Base-by-base conservation (phyloP, 495 filamentous ascomycete species). In the Astrocystis sublimbata region DNA sequence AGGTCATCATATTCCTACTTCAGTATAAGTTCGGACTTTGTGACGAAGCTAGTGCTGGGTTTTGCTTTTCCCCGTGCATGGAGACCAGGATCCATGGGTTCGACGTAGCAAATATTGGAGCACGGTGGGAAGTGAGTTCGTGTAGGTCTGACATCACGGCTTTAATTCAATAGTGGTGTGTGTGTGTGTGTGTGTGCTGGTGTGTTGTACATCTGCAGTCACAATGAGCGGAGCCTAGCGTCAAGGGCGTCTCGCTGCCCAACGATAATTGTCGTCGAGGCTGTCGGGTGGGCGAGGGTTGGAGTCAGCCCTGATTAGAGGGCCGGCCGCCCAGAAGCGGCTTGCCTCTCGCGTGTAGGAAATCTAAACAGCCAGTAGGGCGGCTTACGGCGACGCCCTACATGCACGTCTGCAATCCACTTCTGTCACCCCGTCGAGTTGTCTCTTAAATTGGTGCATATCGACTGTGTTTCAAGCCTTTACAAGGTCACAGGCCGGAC, bases 141-240 rank as follows among this genome's bases (percentile, higher is more conserved):
- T 49, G 50, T 62, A 62, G 28, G 40, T 33, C 41, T 41, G 21
- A 24, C 19, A 31, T 62, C 60, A 56, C 42, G 51, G 38, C 49
- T 61, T 35, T 38, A 31, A 40, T 33, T 21, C 31, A 43, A 43
- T 23, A 41, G 31, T 43, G 52, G 35, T 33, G 52, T 33, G 58
- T 60, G 59, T 55, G 71, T 71, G 33, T 33, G 35, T 33, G 52
- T 33, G 58, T 60, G 59, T 55, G 71, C 71, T 73, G 78, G 77
- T 80, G 78, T 73, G 78, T 80, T 81, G 78, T 81, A 75, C 78
- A 79, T 74, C 67, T 56, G 53, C 70, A 68, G 58, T 66, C 72
- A 67, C 71, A 66, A 64, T 60, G 54, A 67, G 64, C 75, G 77
- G 75, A 74, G 74, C 72, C 73, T 68, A 75, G 74, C 69, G 73